A percentile compares a stretch with the other conserved stretches of the same genome.
phyloP scores from a whole-genome alignment of 1,284 basidiomycete species.

The Neonothopanus nambi region DNA sequence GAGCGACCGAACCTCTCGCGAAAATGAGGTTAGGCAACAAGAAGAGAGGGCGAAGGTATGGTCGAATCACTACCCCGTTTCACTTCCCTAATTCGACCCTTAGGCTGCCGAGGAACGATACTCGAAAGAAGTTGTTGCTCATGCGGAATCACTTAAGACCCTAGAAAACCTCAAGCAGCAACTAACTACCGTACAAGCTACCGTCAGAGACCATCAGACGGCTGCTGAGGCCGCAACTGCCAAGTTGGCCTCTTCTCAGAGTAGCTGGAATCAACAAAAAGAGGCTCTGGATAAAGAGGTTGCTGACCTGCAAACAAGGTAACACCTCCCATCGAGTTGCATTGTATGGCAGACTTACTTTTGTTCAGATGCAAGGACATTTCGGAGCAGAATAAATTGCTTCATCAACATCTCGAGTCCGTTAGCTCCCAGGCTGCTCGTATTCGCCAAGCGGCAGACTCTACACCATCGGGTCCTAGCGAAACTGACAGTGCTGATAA shows the following conservation, averaged over 20 bases:
- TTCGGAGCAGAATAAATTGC: slow-evolving; percentile 71
- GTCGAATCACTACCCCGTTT: background rate
- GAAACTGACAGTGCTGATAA: slow-evolving; percentile 45
- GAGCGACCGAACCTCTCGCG: slow-evolving; percentile 60
- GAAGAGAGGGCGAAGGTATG: slow-evolving; percentile 71
- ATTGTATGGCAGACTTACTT: background rate
- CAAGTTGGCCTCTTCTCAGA: slow-evolving; percentile 69
- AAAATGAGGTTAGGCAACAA: slow-evolving; percentile 63
- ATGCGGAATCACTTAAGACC: slow-evolving; percentile 79
- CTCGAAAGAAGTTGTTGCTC: slow-evolving; percentile 76
- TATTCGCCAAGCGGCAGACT: slow-evolving; percentile 69
- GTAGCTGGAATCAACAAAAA: slow-evolving; percentile 80
- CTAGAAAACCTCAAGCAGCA: slow-evolving; percentile 68
- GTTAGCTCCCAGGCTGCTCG: slow-evolving; percentile 80
- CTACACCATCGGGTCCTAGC: slow-evolving; percentile 39
- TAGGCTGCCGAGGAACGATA: slow-evolving; percentile 83
- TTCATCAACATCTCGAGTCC: slow-evolving; percentile 86
- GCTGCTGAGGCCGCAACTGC: slow-evolving; percentile 73
- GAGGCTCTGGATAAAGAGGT: slow-evolving; percentile 78
- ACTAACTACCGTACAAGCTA: slow-evolving; percentile 48
- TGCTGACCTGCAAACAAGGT: slow-evolving; percentile 70
- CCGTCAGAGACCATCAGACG: slow-evolving; percentile 56
- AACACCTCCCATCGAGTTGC: slow-evolving; percentile 18
- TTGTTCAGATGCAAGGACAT: slow-evolving; percentile 69
- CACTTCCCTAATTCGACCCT: background rate